phyloP scores from a whole-genome alignment of 2,329 filamentous ascomycete genomes.

The Arthrobotrys megalospora region DNA sequence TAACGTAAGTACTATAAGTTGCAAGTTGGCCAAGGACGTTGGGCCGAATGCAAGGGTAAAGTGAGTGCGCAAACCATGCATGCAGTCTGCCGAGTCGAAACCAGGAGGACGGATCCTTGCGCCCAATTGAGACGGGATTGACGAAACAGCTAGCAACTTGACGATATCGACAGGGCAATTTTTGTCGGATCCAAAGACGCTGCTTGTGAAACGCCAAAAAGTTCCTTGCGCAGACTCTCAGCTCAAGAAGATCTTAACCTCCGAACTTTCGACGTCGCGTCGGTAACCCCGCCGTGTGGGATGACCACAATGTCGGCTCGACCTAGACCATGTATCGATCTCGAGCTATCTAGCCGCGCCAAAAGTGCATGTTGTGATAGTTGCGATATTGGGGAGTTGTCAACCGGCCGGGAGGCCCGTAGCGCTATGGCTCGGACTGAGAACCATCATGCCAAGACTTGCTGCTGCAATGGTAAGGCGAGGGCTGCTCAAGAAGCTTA shows the following conservation, averaged over 20 bases:
- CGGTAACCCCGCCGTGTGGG: conserved; percentile 6
- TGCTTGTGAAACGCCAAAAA: not conserved
- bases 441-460: not conserved
- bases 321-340: not conserved
- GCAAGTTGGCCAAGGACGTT: too few species aligned
- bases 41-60: too few species aligned
- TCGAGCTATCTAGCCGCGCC: not conserved
- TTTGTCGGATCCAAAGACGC: not conserved
- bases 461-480: not conserved
- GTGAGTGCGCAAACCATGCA: too few species aligned
- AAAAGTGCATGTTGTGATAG: conserved; percentile 31
- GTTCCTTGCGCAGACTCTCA: not conserved
- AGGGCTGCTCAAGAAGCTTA: too few species aligned
- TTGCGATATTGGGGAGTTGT: conserved; percentile 15
- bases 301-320: not conserved
- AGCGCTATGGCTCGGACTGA: not conserved
- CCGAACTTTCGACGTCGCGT: conserved; percentile 19
- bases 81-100: not conserved
- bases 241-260: not conserved
- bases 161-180: not conserved
- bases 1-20: too few species aligned
- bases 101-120: not conserved
- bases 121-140: not conserved
- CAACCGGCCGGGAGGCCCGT: conserved; percentile 34
- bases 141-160: not conserved